phyloP scores from a whole-genome alignment of 352 stramenopile species.

The Globisporangium parvum region DNA sequence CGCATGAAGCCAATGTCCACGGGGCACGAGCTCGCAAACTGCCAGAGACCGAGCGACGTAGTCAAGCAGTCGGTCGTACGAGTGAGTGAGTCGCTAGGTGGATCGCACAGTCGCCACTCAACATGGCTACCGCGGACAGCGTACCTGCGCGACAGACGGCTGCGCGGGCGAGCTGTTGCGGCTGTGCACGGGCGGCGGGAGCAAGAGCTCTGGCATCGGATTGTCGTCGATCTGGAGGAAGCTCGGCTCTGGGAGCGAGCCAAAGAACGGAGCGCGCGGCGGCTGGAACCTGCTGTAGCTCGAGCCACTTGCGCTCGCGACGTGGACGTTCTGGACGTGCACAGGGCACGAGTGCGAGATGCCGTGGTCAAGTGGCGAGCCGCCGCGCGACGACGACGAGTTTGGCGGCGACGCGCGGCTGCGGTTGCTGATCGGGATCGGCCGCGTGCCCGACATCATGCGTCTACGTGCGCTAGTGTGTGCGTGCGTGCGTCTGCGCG shows the following conservation, averaged over 20 bases:
- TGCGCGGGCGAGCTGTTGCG: constrained; percentile 21
- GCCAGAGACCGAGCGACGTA: constrained; percentile 1
- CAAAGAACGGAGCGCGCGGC: constrained; percentile 45
- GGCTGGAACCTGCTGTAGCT: constrained; percentile 27
- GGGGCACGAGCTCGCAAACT: constrained; percentile 69
- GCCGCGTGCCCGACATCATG: constrained; percentile 10
- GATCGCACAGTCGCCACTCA: neutral
- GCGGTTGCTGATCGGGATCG: constrained; percentile 15
- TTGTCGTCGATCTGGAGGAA: constrained; percentile 38
- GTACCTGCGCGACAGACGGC: constrained; percentile 46
- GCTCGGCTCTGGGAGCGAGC: constrained; percentile 56
- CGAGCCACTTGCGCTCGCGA: constrained; percentile 12
- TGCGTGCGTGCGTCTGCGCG: neutral
- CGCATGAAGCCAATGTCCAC: constrained; percentile 57
- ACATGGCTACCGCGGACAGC: constrained; percentile 2
- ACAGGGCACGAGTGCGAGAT: constrained; percentile 65
- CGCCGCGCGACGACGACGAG: constrained; percentile 11
- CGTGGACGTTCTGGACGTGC: constrained; percentile 35
- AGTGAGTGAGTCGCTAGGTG: too few relatives aligned
- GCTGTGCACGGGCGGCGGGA: constrained; percentile 37
- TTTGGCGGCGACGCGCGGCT: constrained; percentile 10
- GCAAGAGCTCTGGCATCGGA: constrained; percentile 50
- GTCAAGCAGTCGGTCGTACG: too few relatives aligned
- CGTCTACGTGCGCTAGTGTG: neutral
- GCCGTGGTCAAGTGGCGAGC: constrained; percentile 15